Evolutionary conservation across 2,329 filamentous ascomycete genomes (phyloP).

Genomic region (Xylariaceae sp.): DNA sequence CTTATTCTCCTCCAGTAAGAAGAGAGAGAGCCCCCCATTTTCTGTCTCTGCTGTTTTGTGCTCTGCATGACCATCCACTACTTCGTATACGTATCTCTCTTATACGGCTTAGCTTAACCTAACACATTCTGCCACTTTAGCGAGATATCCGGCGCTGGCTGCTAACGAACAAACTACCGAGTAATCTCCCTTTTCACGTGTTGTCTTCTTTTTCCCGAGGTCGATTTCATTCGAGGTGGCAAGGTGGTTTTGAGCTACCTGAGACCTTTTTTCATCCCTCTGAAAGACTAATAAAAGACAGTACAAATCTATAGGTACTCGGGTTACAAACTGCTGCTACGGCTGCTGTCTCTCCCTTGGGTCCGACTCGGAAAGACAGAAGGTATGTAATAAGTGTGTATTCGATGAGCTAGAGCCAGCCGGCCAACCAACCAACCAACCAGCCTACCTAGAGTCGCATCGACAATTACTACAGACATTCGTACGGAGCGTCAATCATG

Average conservation of each 20-base stretch:
- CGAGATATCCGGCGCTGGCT: constrained; percentile 15
- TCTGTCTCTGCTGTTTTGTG: not conserved
- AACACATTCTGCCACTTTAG: constrained; percentile 21
- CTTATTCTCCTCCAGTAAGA: not conserved
- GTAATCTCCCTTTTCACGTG: constrained; percentile 7
- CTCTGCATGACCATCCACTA: not conserved
- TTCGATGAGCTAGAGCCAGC: too few species aligned
- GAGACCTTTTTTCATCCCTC: not conserved
- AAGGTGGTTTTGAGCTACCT: not conserved
- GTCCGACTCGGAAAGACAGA: not conserved
- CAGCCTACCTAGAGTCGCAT: not conserved
- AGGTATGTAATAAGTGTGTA: not conserved
- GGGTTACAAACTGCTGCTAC: too few species aligned
- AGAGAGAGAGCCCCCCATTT: not conserved
- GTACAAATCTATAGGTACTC: too few species aligned
- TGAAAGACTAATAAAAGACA: not conserved
- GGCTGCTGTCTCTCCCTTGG: not conserved
- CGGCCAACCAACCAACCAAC: too few species aligned
- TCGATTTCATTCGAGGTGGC: not conserved
- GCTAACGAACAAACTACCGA: not conserved
- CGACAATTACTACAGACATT: not conserved
- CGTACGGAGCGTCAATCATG: not conserved
- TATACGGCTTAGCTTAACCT: constrained; percentile 3
- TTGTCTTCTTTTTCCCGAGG: not conserved
- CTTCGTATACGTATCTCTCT: not conserved